Evolutionary conservation across 306 rosid species (phyloP).

Genomic region (Mimosa bimucronata): DNA sequence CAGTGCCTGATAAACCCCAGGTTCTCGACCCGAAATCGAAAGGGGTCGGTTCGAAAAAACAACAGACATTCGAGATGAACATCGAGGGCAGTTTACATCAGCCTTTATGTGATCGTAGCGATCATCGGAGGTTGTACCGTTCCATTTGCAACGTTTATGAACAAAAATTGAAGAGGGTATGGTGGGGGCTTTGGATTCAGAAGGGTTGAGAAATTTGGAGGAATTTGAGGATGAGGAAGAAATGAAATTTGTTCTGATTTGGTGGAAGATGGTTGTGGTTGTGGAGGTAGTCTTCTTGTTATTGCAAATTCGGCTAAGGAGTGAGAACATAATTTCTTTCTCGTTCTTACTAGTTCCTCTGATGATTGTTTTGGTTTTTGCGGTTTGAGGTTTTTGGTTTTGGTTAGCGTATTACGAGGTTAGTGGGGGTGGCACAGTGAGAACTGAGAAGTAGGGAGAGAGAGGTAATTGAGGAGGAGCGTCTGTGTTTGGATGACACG

Average conservation of each 20-base stretch:
- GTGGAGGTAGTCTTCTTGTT: conserved; percentile 1
- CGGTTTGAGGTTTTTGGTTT: not conserved
- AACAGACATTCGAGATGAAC: conserved; percentile 55
- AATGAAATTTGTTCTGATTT: not conserved
- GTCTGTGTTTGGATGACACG: not conserved
- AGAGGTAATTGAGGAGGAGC: not conserved
- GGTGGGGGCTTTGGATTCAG: not conserved
- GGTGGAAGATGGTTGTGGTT: not conserved
- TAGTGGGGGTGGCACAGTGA: not conserved
- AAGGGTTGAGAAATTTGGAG: conserved; percentile 3
- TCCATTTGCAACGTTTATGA: conserved; percentile 37
- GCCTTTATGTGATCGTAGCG: conserved; percentile 60
- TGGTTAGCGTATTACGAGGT: too few relatives aligned
- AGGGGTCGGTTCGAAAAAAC: conserved; percentile 71
- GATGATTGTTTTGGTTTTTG: not conserved
- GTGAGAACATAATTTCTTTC: conserved; percentile 9
- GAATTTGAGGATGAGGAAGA: not conserved
- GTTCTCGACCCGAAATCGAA: conserved; percentile 53
- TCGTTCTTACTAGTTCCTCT: not conserved
- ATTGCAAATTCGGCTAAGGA: conserved; percentile 6
- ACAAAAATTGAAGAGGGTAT: not conserved
- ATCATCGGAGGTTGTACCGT: conserved; percentile 29
- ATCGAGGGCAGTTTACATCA: conserved; percentile 65
- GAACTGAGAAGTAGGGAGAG: not conserved
- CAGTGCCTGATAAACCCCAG: conserved; percentile 64